Evolutionary conservation across 805 yeast genomes (phyloP).

Genomic region (Ogataea populi-albae): DNA sequence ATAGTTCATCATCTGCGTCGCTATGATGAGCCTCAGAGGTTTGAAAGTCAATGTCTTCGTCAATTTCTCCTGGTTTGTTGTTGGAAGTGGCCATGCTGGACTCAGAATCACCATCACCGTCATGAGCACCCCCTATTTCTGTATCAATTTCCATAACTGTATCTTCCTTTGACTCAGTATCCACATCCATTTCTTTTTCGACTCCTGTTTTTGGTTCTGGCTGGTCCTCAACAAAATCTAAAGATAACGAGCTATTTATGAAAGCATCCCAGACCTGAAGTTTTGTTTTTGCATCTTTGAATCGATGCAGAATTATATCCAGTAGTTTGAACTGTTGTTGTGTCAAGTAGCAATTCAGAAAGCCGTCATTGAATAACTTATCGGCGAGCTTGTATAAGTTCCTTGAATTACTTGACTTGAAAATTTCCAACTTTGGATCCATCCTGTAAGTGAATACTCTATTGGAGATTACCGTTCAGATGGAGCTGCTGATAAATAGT

Average conservation of each 20-base stretch:
- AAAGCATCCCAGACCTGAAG: constrained; percentile 43
- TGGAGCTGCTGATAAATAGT: no score
- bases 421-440: constrained; percentile 15
- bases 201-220: constrained; percentile 5
- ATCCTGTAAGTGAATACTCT: constrained; percentile 3
- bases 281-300: constrained; percentile 11
- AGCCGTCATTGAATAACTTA: constrained; percentile 35
- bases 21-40: no score
- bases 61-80: neutral
- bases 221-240: constrained; percentile 29
- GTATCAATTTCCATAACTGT: constrained; percentile 1
- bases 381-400: constrained; percentile 34
- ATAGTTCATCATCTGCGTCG: constrained; percentile 35
- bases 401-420: constrained; percentile 23
- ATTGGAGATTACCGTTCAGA: no score
- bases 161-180: neutral
- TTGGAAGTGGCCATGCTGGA: constrained; percentile 7
- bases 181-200: neutral
- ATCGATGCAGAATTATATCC: constrained; percentile 40
- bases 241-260: constrained; percentile 37
- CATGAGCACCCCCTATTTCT: constrained; percentile 2
- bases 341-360: constrained; percentile 48
- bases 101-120: constrained; percentile 15
- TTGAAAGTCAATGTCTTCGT: constrained; percentile 4
- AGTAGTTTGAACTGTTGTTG: constrained; percentile 55